Conservation (phyloP, 2,329 filamentous ascomycete genomes). For the Capronia epimyces region DNA sequence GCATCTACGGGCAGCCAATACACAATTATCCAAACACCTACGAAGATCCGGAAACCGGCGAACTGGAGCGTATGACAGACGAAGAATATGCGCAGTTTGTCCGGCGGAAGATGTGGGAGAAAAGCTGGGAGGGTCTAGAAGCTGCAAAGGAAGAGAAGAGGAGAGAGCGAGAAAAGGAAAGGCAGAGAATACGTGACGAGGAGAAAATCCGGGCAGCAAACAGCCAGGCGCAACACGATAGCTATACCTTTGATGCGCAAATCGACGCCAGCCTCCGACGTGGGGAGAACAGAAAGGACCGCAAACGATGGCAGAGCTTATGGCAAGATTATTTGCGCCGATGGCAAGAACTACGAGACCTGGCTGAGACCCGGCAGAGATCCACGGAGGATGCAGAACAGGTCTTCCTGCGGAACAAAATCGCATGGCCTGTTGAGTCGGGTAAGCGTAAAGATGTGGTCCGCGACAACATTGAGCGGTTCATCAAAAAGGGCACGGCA, state of each 20-base stretch:
- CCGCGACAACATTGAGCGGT: constrained; percentile 59
- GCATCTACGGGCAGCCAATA: constrained; percentile 92
- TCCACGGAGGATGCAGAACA: constrained; percentile 16
- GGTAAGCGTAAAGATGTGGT: constrained; percentile 54
- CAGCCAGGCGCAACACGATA: constrained; percentile 7
- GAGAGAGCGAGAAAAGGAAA: constrained; percentile 47
- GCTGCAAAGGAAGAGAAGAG: constrained; percentile 66
- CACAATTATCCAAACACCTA: constrained; percentile 64
- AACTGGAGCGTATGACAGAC: constrained; percentile 79
- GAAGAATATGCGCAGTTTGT: constrained; percentile 88
- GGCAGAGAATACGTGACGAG: constrained; percentile 39
- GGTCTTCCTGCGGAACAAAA: constrained; percentile 38
- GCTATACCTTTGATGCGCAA: constrained; percentile 50
- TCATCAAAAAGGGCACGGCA: constrained; percentile 51
- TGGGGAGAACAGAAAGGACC: constrained; percentile 58
- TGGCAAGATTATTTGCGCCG: constrained; percentile 61
- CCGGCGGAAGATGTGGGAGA: constrained; percentile 88
- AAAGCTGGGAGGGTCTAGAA: constrained; percentile 75
- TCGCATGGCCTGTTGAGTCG: constrained; percentile 69
- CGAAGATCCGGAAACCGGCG: constrained; percentile 46
- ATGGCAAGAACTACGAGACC: constrained; percentile 54
- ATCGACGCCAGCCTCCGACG: constrained; percentile 65
- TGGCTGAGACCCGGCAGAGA: constrained; percentile 22
- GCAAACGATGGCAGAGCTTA: constrained; percentile 51
- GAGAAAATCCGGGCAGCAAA: constrained; percentile 5